These are phyloP conservation scores for Trichophyton simii DNA, from an alignment of 2,329 filamentous ascomycete species.

Conservation along the genomic window DNA sequence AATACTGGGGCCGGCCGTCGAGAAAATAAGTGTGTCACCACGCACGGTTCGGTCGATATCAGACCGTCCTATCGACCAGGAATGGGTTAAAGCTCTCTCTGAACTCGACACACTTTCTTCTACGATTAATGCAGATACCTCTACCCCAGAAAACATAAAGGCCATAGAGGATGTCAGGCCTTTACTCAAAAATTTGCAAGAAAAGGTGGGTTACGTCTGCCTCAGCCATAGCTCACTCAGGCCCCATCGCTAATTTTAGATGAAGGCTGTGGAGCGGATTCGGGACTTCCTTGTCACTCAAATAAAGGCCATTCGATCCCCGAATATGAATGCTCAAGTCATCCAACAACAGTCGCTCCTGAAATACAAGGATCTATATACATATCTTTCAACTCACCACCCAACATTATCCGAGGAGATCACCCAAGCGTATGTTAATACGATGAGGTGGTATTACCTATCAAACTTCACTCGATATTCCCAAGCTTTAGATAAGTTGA, in stretches of 20 bases:
- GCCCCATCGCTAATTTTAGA: conserved; percentile 4
- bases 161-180: conserved; percentile 75
- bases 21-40: conserved; percentile 82
- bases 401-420: conserved; percentile 79
- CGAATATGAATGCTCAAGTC: conserved; percentile 92
- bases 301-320: conserved; percentile 85
- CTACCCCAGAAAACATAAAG: conserved; percentile 52
- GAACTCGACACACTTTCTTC: conserved; percentile 71
- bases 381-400: conserved; percentile 73
- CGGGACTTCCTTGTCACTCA: conserved; percentile 88
- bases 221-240: no score
- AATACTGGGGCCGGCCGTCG: conserved; percentile 72
- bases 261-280: conserved; percentile 75
- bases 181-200: conserved; percentile 67
- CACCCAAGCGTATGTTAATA: conserved; percentile 86
- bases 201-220: conserved; percentile 46
- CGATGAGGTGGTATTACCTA: conserved; percentile 96
- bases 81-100: conserved; percentile 69
- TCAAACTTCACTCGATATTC: conserved; percentile 85
- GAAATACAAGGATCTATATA: conserved; percentile 75
- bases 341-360: conserved; percentile 90
- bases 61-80: conserved; percentile 79
- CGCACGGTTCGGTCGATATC: conserved; percentile 71
- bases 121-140: conserved; percentile 55
- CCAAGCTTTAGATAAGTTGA: conserved; percentile 70